A percentile compares a stretch with the other conserved stretches of the same genome.
Evolutionary conservation across 148 eudicot species (phyloP).

Genomic region (Limonium bicolor): DNA sequence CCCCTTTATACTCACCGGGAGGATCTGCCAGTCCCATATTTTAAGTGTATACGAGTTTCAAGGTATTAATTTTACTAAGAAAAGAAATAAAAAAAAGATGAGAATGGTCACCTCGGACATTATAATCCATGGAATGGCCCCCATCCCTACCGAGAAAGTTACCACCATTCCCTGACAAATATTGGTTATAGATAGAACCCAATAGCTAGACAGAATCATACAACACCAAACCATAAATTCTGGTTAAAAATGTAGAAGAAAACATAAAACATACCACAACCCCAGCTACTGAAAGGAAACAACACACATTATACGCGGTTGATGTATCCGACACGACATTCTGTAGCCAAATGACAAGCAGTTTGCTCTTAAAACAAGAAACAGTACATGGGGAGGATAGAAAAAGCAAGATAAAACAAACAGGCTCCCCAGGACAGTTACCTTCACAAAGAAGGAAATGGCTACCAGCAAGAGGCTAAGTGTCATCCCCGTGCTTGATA

Average conservation of each 20-base stretch:
- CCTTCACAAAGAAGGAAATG: constrained; percentile 62
- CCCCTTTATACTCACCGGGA: constrained; percentile 2
- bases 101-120: constrained; percentile 75
- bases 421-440: not conserved
- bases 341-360: constrained; percentile 16
- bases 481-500: constrained; percentile 59
- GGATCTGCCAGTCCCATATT: constrained; percentile 3
- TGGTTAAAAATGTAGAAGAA: not conserved
- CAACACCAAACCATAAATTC: not conserved
- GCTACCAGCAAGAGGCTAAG: constrained; percentile 61
- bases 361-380: not conserved
- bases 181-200: no score
- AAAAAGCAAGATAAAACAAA: not conserved
- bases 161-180: constrained; percentile 7
- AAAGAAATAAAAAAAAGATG: not conserved
- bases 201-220: not conserved
- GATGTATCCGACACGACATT: constrained; percentile 33
- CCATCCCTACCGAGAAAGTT: constrained; percentile 80
- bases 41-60: not conserved
- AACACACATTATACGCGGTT: constrained; percentile 34
- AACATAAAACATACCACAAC: constrained; percentile 22
- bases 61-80: not conserved
- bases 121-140: constrained; percentile 91
- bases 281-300: constrained; percentile 61
- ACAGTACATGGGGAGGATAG: no score